Conservation (phyloP, 106 monocot genomes). For the Dioscorea alata region DNA sequence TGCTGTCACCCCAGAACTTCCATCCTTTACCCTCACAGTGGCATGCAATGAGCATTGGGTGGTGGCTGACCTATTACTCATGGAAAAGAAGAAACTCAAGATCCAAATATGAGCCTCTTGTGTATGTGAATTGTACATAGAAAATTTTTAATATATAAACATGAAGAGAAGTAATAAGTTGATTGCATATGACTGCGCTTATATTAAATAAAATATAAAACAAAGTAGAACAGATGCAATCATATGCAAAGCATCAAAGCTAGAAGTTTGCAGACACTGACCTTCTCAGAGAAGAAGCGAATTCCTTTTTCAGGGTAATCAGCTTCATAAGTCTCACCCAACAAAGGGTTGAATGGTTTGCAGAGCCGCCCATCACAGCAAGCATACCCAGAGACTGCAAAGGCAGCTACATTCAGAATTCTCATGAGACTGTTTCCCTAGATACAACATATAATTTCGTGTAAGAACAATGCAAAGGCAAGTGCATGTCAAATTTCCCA, state of each 20-base stretch:
- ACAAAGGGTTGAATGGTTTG: slow-evolving; percentile 92
- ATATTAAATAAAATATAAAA: no score
- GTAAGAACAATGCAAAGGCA: background rate
- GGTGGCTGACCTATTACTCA: slow-evolving; percentile 23
- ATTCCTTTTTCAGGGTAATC: slow-evolving; percentile 79
- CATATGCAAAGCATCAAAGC: no score
- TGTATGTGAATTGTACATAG: no score
- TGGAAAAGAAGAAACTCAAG: no score
- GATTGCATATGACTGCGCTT: no score
- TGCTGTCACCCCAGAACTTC: slow-evolving; percentile 44
- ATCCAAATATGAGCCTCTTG: no score
- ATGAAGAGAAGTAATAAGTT: no score
- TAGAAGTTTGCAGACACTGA: background rate
- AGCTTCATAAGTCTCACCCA: slow-evolving; percentile 95
- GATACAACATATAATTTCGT: slow-evolving; percentile 15
- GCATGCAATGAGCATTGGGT: slow-evolving; percentile 38
- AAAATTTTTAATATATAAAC: no score
- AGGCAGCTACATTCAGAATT: slow-evolving; percentile 89
- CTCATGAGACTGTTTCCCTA: slow-evolving; percentile 93
- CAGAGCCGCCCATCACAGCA: slow-evolving; percentile 75
- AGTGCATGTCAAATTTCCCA: background rate
- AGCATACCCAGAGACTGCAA: slow-evolving; percentile 95
- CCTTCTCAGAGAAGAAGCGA: slow-evolving; percentile 92
- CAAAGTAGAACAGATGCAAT: no score
- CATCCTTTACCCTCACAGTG: slow-evolving; percentile 38